Evolutionary conservation across 2,329 filamentous ascomycete species (phyloP).

Genomic region (Whalleya microplaca): DNA sequence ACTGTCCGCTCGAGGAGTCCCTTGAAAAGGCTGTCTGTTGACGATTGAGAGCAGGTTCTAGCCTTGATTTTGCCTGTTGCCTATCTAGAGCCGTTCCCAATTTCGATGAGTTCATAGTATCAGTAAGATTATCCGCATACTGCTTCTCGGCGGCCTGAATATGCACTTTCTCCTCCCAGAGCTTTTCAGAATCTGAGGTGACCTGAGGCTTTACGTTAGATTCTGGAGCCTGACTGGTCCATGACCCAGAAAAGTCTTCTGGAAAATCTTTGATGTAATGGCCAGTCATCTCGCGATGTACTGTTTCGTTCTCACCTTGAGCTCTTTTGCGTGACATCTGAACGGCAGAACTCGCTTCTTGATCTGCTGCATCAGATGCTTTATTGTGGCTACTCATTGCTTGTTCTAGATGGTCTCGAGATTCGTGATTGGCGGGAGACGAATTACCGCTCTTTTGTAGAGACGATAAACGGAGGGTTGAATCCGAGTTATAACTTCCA

Average conservation of each 20-base stretch:
- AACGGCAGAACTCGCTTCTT: constrained; percentile 31
- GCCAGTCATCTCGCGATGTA: constrained; percentile 44
- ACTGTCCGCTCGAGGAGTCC: constrained; percentile 9
- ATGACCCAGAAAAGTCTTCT: constrained; percentile 52
- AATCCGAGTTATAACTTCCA: constrained; percentile 1
- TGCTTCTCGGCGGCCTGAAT: constrained; percentile 30
- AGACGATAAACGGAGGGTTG: neutral
- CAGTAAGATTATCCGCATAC: constrained; percentile 29
- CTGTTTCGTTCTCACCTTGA: constrained; percentile 28
- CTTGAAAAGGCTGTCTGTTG: constrained; percentile 7
- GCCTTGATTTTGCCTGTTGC: constrained; percentile 16
- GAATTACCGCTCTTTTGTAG: neutral
- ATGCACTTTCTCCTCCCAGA: constrained; percentile 17
- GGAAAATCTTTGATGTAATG: constrained; percentile 57
- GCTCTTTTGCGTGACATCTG: constrained; percentile 25
- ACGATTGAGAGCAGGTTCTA: constrained; percentile 24
- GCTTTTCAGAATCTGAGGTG: constrained; percentile 1
- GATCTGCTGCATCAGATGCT: constrained; percentile 36
- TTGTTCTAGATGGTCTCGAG: constrained; percentile 35
- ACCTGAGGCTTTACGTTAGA: neutral
- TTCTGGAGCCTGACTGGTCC: constrained; percentile 35
- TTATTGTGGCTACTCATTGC: constrained; percentile 36
- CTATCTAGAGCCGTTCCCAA: constrained; percentile 37
- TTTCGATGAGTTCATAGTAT: constrained; percentile 24
- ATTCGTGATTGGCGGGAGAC: constrained; percentile 9